Conservation (phyloP, 129 eudicot genomes). For the Artemisia annua region DNA sequence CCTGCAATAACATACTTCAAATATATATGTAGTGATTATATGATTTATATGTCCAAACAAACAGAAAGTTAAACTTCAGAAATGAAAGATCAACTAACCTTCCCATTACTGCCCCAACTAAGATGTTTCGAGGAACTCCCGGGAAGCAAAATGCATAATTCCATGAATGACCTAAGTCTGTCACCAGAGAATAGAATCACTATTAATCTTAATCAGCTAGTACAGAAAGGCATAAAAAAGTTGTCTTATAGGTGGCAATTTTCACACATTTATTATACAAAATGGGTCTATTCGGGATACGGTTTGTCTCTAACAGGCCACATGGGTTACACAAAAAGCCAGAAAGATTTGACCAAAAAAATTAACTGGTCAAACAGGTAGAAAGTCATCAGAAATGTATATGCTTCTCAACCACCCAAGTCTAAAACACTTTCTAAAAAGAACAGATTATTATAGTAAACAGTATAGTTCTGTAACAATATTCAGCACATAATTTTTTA, state of each 20-base stretch:
- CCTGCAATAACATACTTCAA: not conserved
- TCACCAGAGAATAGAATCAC: slow-evolving; percentile 25
- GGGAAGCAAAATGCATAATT: slow-evolving; percentile 88
- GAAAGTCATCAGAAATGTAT: not conserved
- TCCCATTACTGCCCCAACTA: slow-evolving; percentile 39
- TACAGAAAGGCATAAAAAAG: not conserved
- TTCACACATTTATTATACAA: not conserved
- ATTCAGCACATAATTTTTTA: not conserved
- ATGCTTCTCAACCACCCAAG: too few species aligned
- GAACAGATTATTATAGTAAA: not conserved
- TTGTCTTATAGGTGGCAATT: slow-evolving; percentile 5
- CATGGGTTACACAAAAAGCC: not conserved
- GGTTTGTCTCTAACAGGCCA: not conserved
- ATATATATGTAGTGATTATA: not conserved
- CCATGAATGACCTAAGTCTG: slow-evolving; percentile 97
- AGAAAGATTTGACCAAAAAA: not conserved
- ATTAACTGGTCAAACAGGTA: not conserved
- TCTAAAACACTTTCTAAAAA: not conserved
- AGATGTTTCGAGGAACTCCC: slow-evolving; percentile 66
- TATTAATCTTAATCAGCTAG: slow-evolving; percentile 13
- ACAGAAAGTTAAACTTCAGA: slow-evolving; percentile 13
- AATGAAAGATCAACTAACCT: slow-evolving; percentile 44
- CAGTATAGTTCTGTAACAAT: not conserved
- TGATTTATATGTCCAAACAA: not conserved
- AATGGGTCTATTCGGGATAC: not conserved